These are phyloP conservation scores for sorghum (Sorghum bicolor) DNA, from an alignment of 176 grass and related monocot genomes.

Conservation along the genomic window DNA sequence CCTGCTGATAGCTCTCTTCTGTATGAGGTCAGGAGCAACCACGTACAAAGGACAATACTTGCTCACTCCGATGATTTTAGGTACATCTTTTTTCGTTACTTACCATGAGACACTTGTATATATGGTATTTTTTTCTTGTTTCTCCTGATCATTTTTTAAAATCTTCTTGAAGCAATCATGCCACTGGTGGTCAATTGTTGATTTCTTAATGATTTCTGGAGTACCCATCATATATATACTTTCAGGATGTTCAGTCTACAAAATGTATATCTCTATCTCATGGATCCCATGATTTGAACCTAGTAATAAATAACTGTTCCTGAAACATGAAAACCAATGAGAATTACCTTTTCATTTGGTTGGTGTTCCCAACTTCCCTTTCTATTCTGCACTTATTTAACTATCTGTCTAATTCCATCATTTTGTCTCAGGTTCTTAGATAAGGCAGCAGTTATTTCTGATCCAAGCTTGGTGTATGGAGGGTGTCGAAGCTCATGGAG, in stretches of 20 bases:
- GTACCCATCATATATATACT: background rate
- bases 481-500: constrained; percentile 37
- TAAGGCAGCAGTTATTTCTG: constrained; percentile 69
- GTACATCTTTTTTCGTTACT: constrained; percentile 28
- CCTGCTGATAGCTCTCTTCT: constrained; percentile 43
- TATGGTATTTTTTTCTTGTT: background rate
- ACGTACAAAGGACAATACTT: constrained; percentile 24
- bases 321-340: background rate
- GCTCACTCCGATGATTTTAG: constrained; percentile 58
- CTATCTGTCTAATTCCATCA: constrained; percentile 3
- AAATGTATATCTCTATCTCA: background rate
- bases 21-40: constrained; percentile 40
- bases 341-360: background rate
- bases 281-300: constrained; percentile 4
- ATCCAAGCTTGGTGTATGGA: constrained; percentile 34
- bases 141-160: background rate
- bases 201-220: constrained; percentile 6
- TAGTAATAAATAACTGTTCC: background rate
- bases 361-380: background rate
- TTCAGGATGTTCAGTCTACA: background rate
- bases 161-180: background rate
- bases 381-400: background rate
- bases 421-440: constrained; percentile 61
- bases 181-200: background rate
- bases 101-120: background rate